phyloP scores from a whole-genome alignment of 169 alveolate species.

The Cryptosporidium viatorum region DNA sequence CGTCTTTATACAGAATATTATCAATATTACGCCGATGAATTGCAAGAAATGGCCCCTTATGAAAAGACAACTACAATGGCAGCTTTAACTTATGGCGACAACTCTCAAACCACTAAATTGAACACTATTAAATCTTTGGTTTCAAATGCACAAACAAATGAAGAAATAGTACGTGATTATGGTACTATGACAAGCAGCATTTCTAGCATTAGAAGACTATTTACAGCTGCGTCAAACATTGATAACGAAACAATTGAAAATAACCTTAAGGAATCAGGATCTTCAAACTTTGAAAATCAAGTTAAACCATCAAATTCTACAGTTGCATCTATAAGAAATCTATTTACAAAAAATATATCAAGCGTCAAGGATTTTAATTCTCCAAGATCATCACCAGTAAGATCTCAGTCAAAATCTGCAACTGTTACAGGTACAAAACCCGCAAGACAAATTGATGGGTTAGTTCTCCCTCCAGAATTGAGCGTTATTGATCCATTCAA shows the following conservation, averaged over 20 bases:
- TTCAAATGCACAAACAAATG: slow-evolving; percentile 54
- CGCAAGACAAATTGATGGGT: slow-evolving; percentile 26
- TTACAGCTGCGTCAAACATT: slow-evolving; percentile 51
- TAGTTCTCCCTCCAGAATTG: slow-evolving; percentile 65
- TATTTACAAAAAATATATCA: slow-evolving; percentile 29
- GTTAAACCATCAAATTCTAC: slow-evolving; percentile 66
- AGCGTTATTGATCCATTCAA: slow-evolving; percentile 73
- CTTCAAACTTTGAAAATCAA: not conserved
- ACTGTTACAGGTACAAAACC: slow-evolving; percentile 50
- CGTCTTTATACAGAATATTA: slow-evolving; percentile 59
- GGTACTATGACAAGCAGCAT: slow-evolving; percentile 66
- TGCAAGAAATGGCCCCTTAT: slow-evolving; percentile 70
- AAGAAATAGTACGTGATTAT: slow-evolving; percentile 46
- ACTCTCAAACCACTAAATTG: slow-evolving; percentile 38
- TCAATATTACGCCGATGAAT: slow-evolving; percentile 63
- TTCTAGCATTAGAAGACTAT: slow-evolving; percentile 61
- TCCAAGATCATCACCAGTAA: slow-evolving; percentile 47
- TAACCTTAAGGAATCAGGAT: not conserved
- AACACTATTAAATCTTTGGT: slow-evolving; percentile 63
- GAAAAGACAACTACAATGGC: slow-evolving; percentile 74
- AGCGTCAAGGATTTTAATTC: slow-evolving; percentile 31
- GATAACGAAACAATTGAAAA: slow-evolving; percentile 27
- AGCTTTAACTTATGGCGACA: slow-evolving; percentile 72
- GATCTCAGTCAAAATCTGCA: slow-evolving; percentile 39
- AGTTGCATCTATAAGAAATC: slow-evolving; percentile 45